phyloP scores from a whole-genome alignment of 169 alveolate genomes.

The Miamiensis avidus region DNA sequence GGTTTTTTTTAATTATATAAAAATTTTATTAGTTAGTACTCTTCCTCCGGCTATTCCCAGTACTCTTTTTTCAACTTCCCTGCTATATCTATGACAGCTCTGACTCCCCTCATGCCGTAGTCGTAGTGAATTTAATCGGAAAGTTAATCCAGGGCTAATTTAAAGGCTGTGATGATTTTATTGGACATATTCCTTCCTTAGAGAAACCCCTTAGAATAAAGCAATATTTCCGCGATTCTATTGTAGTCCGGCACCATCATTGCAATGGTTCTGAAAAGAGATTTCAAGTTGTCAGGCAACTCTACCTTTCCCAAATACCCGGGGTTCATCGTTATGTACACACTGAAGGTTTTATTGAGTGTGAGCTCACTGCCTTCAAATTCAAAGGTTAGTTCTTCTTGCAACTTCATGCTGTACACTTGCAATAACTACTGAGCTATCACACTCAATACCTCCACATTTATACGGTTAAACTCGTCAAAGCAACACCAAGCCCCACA shows the following conservation, averaged over 20 bases:
- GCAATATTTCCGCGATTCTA: constrained; percentile 69
- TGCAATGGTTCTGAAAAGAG: constrained; percentile 66
- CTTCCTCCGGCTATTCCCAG: constrained; percentile 66
- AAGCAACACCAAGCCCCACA: constrained; percentile 87
- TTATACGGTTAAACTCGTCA: too few relatives aligned
- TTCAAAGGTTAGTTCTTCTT: constrained; percentile 51
- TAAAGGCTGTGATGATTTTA: constrained; percentile 66
- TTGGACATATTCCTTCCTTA: constrained; percentile 68
- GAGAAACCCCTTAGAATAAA: constrained; percentile 68
- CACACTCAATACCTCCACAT: constrained; percentile 83
- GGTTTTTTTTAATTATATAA: too few relatives aligned
- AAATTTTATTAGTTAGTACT: too few relatives aligned
- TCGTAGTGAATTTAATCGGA: constrained; percentile 73
- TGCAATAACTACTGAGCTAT: constrained; percentile 72
- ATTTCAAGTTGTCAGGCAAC: constrained; percentile 50
- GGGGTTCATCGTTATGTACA: constrained; percentile 82
- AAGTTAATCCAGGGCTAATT: constrained; percentile 66
- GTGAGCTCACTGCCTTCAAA: constrained; percentile 74
- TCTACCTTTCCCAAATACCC: constrained; percentile 73
- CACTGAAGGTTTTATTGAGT: constrained; percentile 80
- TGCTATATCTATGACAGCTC: constrained; percentile 85
- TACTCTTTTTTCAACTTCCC: constrained; percentile 80
- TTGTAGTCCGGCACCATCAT: constrained; percentile 78
- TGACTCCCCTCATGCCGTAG: constrained; percentile 80
- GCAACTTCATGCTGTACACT: constrained; percentile 54